Base-by-base conservation (phyloP, 305 asterid species). In the Euphrasia arctica region DNA sequence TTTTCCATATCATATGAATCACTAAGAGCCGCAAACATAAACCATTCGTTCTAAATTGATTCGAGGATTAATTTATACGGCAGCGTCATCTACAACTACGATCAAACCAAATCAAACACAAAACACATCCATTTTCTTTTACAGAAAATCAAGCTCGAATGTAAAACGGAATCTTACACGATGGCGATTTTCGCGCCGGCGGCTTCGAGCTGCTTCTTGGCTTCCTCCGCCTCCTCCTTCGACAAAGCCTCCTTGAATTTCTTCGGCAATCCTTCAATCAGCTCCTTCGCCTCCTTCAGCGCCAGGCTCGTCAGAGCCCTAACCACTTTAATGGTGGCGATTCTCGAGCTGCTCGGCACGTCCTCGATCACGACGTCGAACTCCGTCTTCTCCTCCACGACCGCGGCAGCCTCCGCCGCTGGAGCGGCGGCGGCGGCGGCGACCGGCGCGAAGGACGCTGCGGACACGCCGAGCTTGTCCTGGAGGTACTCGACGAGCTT, bases 401-500 rank as follows among this genome's bases (percentile, higher is more conserved):
- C 91, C 9, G 85, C 74, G 8, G 91, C 78, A 4, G 79, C 96
- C 0, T 68, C 95, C 0, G 67, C 89, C 55, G 70, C 79, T 49
- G 15, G 77, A 48, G 65, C 75, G 32, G 89, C 90, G 3, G 78
- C 87, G 4, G 60, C 89, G 11, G 81, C 91, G 14, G 91, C 88
- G 15, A 41, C 89, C 0, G 96, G 91, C 4, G 92, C 96, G 66
- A 91, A 88, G 3, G 96, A 82, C 14, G 96, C 96, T 10, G 95
- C 98, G 25, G 96, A 73, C 9, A 91, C 95, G 14, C 96, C 98
- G 65, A 91, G 87, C 85, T 89, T 91, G 71, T 89, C 98, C 79
- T 91, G 95, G 77, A 91, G 95, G 77, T 91, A 91, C 78, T 91
- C 96, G 47, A 91, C 96, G 73, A 91, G 95, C 70, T 89, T 91